These are phyloP conservation scores for Shiraia sp. DNA, from an alignment of 2,329 filamentous ascomycete genomes.

Conservation along the genomic window DNA sequence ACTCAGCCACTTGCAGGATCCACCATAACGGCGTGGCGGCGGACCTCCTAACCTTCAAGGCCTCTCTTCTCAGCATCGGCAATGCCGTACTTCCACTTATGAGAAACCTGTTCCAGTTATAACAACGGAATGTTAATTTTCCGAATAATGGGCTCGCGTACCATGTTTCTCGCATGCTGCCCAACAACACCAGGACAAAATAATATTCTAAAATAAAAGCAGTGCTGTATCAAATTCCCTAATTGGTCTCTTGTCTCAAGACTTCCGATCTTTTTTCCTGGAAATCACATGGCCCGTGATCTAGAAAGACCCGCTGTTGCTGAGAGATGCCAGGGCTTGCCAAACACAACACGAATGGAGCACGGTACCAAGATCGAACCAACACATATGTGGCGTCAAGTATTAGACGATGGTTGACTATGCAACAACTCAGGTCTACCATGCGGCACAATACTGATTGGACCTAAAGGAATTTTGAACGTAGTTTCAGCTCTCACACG, in stretches of 20 bases:
- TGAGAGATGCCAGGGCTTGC: slow-evolving; percentile 3
- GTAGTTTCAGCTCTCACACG: no score
- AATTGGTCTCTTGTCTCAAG: neutral
- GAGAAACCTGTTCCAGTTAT: slow-evolving; percentile 9
- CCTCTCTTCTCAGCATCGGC: neutral
- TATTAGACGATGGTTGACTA: slow-evolving; percentile 4
- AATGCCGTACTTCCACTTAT: slow-evolving; percentile 13
- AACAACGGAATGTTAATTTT: slow-evolving; percentile 18
- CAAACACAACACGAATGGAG: slow-evolving; percentile 14
- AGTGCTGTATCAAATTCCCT: slow-evolving; percentile 6
- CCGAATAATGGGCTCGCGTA: slow-evolving; percentile 18
- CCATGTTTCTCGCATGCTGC: slow-evolving; percentile 5
- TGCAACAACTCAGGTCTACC: slow-evolving; percentile 4
- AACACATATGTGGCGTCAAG: slow-evolving; percentile 12
- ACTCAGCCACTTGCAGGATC: no score
- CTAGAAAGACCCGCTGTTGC: slow-evolving; percentile 7
- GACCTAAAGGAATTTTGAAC: no score
- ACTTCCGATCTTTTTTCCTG: slow-evolving; percentile 1
- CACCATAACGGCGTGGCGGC: no score
- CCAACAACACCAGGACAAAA: slow-evolving; percentile 4
- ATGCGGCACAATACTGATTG: no score
- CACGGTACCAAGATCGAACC: slow-evolving; percentile 5
- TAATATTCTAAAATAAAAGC: slow-evolving; percentile 16
- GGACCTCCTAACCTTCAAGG: slow-evolving; percentile 11
- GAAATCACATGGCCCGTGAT: neutral